Percentiles rank a stretch among this genome's conserved stretches.
Evolutionary conservation across 2,329 filamentous ascomycete genomes (phyloP).

Genomic region (Fusarium staphyleae): DNA sequence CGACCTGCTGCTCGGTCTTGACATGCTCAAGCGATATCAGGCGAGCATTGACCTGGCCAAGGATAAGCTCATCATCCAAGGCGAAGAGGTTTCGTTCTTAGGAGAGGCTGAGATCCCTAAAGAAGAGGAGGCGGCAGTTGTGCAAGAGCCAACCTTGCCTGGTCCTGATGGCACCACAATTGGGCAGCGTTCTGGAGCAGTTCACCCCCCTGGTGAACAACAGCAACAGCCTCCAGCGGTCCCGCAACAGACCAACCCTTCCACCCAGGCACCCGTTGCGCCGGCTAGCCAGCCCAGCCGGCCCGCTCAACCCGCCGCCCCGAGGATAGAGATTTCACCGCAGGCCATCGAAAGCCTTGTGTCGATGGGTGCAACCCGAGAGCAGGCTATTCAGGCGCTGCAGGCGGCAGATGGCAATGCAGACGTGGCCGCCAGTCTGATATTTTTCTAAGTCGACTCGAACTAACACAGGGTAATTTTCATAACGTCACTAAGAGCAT

Average conservation of each 20-base stretch:
- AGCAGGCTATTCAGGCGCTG: constrained; percentile 80
- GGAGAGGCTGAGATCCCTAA: constrained; percentile 96
- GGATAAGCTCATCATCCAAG: constrained; percentile 87
- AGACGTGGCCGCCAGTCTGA: constrained; percentile 83
- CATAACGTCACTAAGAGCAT: constrained; percentile 18
- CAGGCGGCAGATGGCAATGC: constrained; percentile 86
- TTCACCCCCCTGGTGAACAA: constrained; percentile 51
- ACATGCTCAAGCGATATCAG: constrained; percentile 97
- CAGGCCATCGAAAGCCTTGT: constrained; percentile 79
- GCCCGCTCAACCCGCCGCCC: constrained; percentile 40
- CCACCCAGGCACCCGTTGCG: constrained; percentile 40
- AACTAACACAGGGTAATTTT: constrained; percentile 11
- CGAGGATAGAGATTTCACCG: constrained; percentile 54
- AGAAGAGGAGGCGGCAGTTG: constrained; percentile 74
- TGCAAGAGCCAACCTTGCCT: constrained; percentile 81
- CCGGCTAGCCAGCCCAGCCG: constrained; percentile 37
- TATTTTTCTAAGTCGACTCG: constrained; percentile 58
- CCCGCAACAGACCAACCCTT: constrained; percentile 35
- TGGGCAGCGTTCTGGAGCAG: constrained; percentile 81
- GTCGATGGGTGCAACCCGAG: constrained; percentile 77
- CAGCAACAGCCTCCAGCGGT: constrained; percentile 24
- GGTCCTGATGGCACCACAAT: constrained; percentile 91
- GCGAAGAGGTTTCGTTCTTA: constrained; percentile 86
- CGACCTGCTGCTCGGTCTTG: constrained; percentile 88
- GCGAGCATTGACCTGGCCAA: constrained; percentile 87